A percentile compares a stretch with the other conserved stretches of the same genome.
Evolutionary conservation across 768 basidiomycete species (phyloP).

Genomic region (Rhizopogon roseolus): DNA sequence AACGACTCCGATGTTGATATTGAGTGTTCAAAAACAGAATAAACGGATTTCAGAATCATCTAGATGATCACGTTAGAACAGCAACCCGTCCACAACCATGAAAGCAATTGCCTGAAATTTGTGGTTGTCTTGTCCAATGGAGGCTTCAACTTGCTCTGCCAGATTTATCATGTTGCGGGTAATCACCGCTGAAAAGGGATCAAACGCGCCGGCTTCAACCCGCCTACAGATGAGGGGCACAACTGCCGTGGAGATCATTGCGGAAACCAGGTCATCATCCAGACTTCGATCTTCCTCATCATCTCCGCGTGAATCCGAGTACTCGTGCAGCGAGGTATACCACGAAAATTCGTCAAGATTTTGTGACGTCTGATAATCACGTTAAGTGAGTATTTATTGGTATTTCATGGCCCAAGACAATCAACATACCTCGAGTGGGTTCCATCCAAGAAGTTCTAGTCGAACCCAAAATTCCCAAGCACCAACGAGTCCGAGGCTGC

Average conservation of each 20-base stretch:
- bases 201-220: constrained; percentile 75
- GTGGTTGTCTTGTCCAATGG: constrained; percentile 54
- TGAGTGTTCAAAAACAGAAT: constrained; percentile 48
- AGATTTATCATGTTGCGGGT: constrained; percentile 65
- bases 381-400: constrained; percentile 10
- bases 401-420: not conserved
- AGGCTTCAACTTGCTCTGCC: constrained; percentile 75
- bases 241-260: constrained; percentile 82
- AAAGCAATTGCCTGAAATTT: constrained; percentile 55
- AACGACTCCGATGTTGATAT: constrained; percentile 46
- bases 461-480: constrained; percentile 97
- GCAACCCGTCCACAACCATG: not conserved
- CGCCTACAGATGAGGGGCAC: constrained; percentile 71
- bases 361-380: constrained; percentile 36
- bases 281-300: constrained; percentile 49
- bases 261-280: constrained; percentile 83
- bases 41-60: constrained; percentile 54
- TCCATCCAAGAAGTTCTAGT: constrained; percentile 83
- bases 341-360: constrained; percentile 79
- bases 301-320: constrained; percentile 50
- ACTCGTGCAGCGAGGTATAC: constrained; percentile 75
- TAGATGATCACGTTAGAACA: constrained; percentile 24
- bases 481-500: constrained; percentile 79
- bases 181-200: constrained; percentile 71
- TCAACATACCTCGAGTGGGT: constrained; percentile 67